Conservation (phyloP, 2,329 filamentous ascomycete species). For the Epichloe typhina region DNA sequence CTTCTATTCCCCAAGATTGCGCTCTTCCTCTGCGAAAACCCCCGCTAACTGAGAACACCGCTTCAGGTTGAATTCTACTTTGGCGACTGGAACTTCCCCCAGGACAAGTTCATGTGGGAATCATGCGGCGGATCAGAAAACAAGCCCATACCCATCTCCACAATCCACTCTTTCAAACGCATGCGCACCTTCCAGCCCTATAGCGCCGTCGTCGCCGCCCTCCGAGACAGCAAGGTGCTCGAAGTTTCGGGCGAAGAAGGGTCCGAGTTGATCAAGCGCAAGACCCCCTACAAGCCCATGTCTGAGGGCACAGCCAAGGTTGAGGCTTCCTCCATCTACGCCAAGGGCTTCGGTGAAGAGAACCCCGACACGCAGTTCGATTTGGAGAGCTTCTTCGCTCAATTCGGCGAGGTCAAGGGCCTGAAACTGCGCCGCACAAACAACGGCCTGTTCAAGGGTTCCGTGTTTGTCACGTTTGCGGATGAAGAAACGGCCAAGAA, state of each 20-base stretch:
- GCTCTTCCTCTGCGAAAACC: neutral
- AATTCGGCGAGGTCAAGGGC: slow-evolving; percentile 64
- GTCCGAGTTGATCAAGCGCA: slow-evolving; percentile 62
- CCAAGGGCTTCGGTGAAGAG: slow-evolving; percentile 86
- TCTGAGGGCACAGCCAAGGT: slow-evolving; percentile 49
- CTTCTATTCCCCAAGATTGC: neutral
- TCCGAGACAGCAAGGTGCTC: slow-evolving; percentile 63
- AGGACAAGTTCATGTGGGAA: slow-evolving; percentile 77
- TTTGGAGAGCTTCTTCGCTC: slow-evolving; percentile 80
- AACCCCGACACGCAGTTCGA: slow-evolving; percentile 79
- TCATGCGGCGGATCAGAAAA: slow-evolving; percentile 68
- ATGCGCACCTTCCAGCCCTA: slow-evolving; percentile 93
- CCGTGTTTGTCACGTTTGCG: slow-evolving; percentile 87
- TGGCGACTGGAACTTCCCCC: slow-evolving; percentile 80
- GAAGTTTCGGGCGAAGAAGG: slow-evolving; percentile 62
- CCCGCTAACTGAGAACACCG: neutral
- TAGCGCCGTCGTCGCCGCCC: slow-evolving; percentile 66
- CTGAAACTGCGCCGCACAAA: slow-evolving; percentile 74
- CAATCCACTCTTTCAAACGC: slow-evolving; percentile 79
- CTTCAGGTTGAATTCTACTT: slow-evolving; percentile 88
- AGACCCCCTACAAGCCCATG: slow-evolving; percentile 48
- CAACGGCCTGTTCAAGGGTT: slow-evolving; percentile 78
- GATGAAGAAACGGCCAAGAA: slow-evolving; percentile 64
- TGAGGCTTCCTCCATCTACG: slow-evolving; percentile 70
- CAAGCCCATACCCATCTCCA: slow-evolving; percentile 64